Conservation (phyloP, 2,329 filamentous ascomycete species). For the Pseudogymnoascus sp. region DNA sequence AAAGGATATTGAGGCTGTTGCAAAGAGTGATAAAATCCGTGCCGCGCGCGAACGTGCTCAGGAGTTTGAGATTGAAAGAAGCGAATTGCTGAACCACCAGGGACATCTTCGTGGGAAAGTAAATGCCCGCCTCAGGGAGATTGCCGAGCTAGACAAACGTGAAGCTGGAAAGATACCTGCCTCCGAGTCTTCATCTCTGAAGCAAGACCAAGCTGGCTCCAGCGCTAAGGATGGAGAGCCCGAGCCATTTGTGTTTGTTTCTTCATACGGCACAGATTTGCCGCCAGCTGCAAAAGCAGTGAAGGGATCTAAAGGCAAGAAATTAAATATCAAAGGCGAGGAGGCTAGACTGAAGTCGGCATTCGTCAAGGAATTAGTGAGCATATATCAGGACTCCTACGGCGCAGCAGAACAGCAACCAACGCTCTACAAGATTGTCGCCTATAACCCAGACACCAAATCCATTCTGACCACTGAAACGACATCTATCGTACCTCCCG, state of each 20-base stretch:
- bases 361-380: slow-evolving; percentile 33
- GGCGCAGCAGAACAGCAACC: slow-evolving; percentile 31
- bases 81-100: slow-evolving; percentile 20
- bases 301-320: slow-evolving; percentile 11
- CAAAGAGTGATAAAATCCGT: slow-evolving; percentile 15
- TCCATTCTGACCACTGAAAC: slow-evolving; percentile 54
- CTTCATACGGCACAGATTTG: slow-evolving; percentile 10
- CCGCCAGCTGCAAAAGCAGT: slow-evolving; percentile 19
- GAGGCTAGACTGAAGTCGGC: slow-evolving; percentile 22
- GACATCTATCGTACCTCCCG: slow-evolving; percentile 46
- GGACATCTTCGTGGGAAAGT: slow-evolving; percentile 17
- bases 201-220: neutral
- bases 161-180: slow-evolving; percentile 32
- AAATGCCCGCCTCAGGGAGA: slow-evolving; percentile 16
- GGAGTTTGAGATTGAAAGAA: slow-evolving; percentile 20
- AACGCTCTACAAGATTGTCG: slow-evolving; percentile 56
- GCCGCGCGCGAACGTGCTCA: slow-evolving; percentile 18
- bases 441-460: slow-evolving; percentile 55
- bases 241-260: neutral
- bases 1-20: slow-evolving; percentile 6
- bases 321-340: neutral
- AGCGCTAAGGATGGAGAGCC: neutral
- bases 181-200: neutral
- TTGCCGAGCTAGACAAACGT: slow-evolving; percentile 13
- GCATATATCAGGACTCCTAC: slow-evolving; percentile 38